Evolutionary conservation across 2,329 filamentous ascomycete genomes (phyloP).

Genomic region (Colletotrichum simmondsii): DNA sequence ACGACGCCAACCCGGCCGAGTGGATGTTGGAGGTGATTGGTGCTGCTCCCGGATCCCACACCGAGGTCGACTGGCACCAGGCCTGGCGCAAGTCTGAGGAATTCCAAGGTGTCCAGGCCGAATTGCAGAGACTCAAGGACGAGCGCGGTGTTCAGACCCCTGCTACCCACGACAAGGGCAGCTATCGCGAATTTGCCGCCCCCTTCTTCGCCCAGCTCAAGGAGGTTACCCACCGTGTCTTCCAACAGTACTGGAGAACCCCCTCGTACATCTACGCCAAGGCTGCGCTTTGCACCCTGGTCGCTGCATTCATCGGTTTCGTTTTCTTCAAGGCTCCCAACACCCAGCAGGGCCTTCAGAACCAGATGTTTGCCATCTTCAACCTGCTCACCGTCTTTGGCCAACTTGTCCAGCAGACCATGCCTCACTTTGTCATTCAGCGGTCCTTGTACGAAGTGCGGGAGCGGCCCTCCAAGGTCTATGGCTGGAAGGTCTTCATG

Average conservation of each 20-base stretch:
- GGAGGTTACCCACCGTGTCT: slow-evolving; percentile 78
- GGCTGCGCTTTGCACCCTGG: slow-evolving; percentile 70
- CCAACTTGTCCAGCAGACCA: slow-evolving; percentile 81
- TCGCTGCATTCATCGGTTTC: slow-evolving; percentile 83
- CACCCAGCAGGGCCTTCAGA: slow-evolving; percentile 82
- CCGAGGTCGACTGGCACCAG: slow-evolving; percentile 73
- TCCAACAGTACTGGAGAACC: slow-evolving; percentile 92
- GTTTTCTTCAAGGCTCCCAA: slow-evolving; percentile 80
- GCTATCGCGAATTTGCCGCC: slow-evolving; percentile 83
- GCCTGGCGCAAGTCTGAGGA: slow-evolving; percentile 71
- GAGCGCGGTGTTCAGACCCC: slow-evolving; percentile 50
- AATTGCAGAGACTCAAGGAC: slow-evolving; percentile 67
- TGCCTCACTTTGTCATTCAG: slow-evolving; percentile 88
- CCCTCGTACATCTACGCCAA: slow-evolving; percentile 92
- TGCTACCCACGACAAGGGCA: slow-evolving; percentile 49
- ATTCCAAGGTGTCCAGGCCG: slow-evolving; percentile 63
- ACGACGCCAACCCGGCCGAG: slow-evolving; percentile 82
- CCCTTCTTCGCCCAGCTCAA: slow-evolving; percentile 75
- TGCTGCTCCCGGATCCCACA: slow-evolving; percentile 71
- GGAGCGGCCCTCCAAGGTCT: slow-evolving; percentile 85
- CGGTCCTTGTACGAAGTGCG: slow-evolving; percentile 86
- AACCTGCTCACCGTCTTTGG: slow-evolving; percentile 86
- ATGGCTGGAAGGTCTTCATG: slow-evolving; percentile 89
- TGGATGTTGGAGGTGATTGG: slow-evolving; percentile 77
- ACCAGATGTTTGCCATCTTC: slow-evolving; percentile 89